phyloP scores from a whole-genome alignment of 1,139 yeast genomes.

The Barnettozyma hawaiiensis region DNA sequence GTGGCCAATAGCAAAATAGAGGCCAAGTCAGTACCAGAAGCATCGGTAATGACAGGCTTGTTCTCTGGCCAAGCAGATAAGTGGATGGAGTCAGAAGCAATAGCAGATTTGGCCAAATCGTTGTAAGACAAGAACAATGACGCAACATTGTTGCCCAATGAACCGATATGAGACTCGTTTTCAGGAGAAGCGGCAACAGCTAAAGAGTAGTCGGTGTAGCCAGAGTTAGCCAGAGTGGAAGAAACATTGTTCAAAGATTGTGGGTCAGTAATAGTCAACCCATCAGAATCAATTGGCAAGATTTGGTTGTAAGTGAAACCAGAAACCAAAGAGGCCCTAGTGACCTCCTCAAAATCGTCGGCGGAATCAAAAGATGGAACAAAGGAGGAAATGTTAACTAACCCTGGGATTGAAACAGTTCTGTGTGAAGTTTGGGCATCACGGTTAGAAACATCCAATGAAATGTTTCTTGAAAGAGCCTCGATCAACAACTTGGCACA shows the following conservation, averaged over 20 bases:
- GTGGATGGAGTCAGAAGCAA: slow-evolving; percentile 72
- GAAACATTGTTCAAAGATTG: slow-evolving; percentile 61
- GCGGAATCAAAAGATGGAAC: slow-evolving; percentile 62
- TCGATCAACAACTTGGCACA: slow-evolving; percentile 94
- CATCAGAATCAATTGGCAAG: slow-evolving; percentile 65
- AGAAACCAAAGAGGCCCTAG: slow-evolving; percentile 69
- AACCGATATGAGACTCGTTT: slow-evolving; percentile 58
- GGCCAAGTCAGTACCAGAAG: slow-evolving; percentile 86
- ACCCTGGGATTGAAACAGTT: slow-evolving; percentile 79
- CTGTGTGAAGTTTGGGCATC: slow-evolving; percentile 92
- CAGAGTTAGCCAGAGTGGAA: slow-evolving; percentile 49
- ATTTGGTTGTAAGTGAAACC: slow-evolving; percentile 88
- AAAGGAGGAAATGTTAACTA: slow-evolving; percentile 75
- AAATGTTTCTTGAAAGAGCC: slow-evolving; percentile 70
- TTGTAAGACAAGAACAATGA: slow-evolving; percentile 79
- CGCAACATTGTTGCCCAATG: slow-evolving; percentile 64
- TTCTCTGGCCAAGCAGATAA: slow-evolving; percentile 77
- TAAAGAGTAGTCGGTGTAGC: slow-evolving; percentile 78
- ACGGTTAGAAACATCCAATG: slow-evolving; percentile 63
- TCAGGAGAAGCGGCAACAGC: slow-evolving; percentile 77
- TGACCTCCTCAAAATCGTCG: slow-evolving; percentile 53
- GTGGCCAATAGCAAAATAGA: slow-evolving; percentile 87
- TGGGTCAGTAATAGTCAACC: slow-evolving; percentile 59
- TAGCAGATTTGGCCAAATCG: slow-evolving; percentile 61
- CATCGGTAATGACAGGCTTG: slow-evolving; percentile 90